Conservation (phyloP, 495 filamentous ascomycete species). For the Talaromyces thailandensis region DNA sequence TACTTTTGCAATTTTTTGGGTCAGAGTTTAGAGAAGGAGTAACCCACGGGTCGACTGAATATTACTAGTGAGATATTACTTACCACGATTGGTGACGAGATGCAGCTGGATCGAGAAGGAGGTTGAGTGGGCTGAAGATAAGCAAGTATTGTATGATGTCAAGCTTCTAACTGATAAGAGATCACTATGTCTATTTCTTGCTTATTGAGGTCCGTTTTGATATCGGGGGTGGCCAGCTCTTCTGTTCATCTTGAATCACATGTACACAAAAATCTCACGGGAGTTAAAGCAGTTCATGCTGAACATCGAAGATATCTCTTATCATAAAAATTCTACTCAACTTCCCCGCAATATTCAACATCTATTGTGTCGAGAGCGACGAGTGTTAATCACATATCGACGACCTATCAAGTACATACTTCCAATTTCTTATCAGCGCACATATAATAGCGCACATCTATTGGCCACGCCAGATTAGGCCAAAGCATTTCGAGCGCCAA, state of each 20-base stretch:
- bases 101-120: neutral
- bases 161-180: neutral
- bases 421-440: neutral
- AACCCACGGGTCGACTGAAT: neutral
- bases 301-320: neutral
- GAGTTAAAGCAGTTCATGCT: neutral
- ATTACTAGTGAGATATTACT: neutral
- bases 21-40: neutral
- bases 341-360: neutral
- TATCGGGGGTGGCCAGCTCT: neutral
- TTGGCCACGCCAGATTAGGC: neutral
- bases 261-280: neutral
- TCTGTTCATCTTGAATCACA: neutral
- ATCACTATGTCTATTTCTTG: neutral
- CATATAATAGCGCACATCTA: neutral
- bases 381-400: neutral
- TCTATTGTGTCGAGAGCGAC: neutral
- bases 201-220: neutral
- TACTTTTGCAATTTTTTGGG: neutral
- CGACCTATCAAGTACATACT: neutral
- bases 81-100: neutral
- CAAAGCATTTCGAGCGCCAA: neutral
- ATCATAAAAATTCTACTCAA: neutral
- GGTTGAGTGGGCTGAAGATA: neutral
- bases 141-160: neutral